phyloP scores from a whole-genome alignment of 257 asterid species.

The Salvia rosmarinus region DNA sequence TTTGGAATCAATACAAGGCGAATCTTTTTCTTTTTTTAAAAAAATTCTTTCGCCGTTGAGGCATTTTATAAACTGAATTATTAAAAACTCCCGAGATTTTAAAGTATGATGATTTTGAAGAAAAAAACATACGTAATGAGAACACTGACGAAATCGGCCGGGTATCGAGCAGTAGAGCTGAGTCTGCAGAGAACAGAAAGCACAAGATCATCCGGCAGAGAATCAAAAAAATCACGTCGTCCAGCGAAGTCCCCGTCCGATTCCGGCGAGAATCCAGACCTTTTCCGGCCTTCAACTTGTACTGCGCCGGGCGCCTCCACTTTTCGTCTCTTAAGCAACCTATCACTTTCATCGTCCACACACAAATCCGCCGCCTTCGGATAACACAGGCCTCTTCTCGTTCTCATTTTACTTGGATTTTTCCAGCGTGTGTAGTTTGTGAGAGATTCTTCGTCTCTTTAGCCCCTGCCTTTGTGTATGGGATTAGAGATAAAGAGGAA shows the following conservation, averaged over 20 bases:
- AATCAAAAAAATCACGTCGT: slow-evolving; percentile 56
- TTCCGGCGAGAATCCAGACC: slow-evolving; percentile 46
- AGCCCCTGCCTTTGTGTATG: not conserved
- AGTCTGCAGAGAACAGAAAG: slow-evolving; percentile 61
- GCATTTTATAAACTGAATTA: not conserved
- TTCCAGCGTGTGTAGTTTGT: slow-evolving; percentile 21
- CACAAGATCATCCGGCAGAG: slow-evolving; percentile 79
- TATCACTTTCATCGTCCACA: slow-evolving; percentile 21
- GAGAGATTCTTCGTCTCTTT: slow-evolving; percentile 1
- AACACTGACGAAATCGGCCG: slow-evolving; percentile 69
- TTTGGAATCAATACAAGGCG: not conserved
- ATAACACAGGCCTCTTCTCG: slow-evolving; percentile 59
- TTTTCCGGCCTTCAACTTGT: slow-evolving; percentile 40
- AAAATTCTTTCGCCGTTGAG: not conserved
- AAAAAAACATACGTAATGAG: slow-evolving; percentile 59
- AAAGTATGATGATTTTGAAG: not conserved
- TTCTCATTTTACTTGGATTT: slow-evolving; percentile 46
- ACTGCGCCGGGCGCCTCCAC: slow-evolving; percentile 35
- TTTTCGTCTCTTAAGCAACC: slow-evolving; percentile 36
- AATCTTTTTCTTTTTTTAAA: not conserved
- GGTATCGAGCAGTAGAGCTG: slow-evolving; percentile 56
- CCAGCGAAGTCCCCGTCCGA: too few species aligned
- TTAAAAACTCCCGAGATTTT: not conserved
- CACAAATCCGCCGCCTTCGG: slow-evolving; percentile 42
- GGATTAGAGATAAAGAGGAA: slow-evolving; percentile 31